phyloP scores from a whole-genome alignment of 2,329 filamentous ascomycete species.

The Trichoderma koningiopsis region DNA sequence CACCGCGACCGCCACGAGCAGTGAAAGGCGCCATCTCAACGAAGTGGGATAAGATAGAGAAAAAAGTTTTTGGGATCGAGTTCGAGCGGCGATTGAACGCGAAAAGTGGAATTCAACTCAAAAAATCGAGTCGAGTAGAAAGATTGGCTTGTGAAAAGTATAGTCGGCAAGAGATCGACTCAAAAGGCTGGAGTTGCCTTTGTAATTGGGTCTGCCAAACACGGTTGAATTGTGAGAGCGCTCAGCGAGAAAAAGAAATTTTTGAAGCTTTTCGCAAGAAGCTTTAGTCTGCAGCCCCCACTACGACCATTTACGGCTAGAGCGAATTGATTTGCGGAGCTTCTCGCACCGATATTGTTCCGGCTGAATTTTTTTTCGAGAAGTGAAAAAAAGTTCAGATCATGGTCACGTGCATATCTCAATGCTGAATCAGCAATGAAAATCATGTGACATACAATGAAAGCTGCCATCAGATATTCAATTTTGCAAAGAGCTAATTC shows the following conservation, averaged over 20 bases:
- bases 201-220: slow-evolving; percentile 27
- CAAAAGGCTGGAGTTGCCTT: slow-evolving; percentile 33
- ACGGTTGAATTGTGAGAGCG: slow-evolving; percentile 23
- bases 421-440: slow-evolving; percentile 6
- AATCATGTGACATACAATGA: slow-evolving; percentile 15
- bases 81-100: slow-evolving; percentile 7
- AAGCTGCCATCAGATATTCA: background rate
- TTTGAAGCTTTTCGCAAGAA: slow-evolving; percentile 41
- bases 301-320: slow-evolving; percentile 27
- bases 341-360: slow-evolving; percentile 28
- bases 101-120: slow-evolving; percentile 1
- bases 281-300: slow-evolving; percentile 29
- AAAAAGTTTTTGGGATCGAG: slow-evolving; percentile 11
- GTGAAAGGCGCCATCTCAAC: slow-evolving; percentile 28
- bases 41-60: slow-evolving; percentile 1
- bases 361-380: slow-evolving; percentile 1
- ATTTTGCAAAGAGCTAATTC: background rate
- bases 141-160: slow-evolving; percentile 31
- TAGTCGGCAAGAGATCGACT: slow-evolving; percentile 28
- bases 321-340: background rate
- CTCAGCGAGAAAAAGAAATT: slow-evolving; percentile 40
- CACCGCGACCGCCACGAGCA: slow-evolving; percentile 36
- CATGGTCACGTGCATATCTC: background rate
- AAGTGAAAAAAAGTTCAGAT: background rate
- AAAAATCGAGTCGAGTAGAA: slow-evolving; percentile 28